Percentiles rank a stretch among this genome's conserved stretches.
Conservation (phyloP, 176 grass and related monocot species). For the Triticum turgidum region DNA sequence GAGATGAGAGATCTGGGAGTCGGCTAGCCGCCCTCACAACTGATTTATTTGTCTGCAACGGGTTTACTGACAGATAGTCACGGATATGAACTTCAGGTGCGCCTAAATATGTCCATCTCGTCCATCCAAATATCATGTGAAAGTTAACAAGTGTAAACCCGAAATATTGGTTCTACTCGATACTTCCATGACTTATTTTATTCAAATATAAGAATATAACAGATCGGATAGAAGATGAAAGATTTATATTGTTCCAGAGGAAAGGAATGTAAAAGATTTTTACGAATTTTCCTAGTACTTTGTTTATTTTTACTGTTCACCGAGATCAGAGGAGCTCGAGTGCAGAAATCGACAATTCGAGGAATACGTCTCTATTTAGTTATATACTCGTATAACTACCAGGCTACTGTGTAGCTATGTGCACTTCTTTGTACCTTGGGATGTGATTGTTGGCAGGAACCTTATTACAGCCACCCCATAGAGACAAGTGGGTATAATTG, state of each 20-base stretch:
- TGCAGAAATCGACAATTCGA: no score
- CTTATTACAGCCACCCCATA: neutral
- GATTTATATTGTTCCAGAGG: neutral
- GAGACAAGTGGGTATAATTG: neutral
- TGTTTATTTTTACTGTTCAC: no score
- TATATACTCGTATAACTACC: neutral
- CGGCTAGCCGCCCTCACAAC: neutral
- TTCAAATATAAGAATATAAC: slow-evolving; percentile 10
- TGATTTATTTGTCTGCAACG: neutral
- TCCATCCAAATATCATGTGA: neutral
- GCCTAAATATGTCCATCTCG: neutral
- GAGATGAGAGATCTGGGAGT: neutral
- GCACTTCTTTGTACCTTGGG: neutral
- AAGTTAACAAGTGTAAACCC: neutral
- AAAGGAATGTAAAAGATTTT: neutral
- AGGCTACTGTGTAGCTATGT: neutral
- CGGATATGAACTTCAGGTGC: neutral
- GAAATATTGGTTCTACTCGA: neutral
- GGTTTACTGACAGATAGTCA: neutral
- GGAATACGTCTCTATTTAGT: neutral
- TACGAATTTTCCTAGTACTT: no score
- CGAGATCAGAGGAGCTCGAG: no score
- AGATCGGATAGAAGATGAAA: neutral
- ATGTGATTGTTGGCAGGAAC: neutral
- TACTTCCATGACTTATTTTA: neutral